phyloP scores from a whole-genome alignment of 2,329 filamentous ascomycete genomes.

The Sclerotinia borealis region DNA sequence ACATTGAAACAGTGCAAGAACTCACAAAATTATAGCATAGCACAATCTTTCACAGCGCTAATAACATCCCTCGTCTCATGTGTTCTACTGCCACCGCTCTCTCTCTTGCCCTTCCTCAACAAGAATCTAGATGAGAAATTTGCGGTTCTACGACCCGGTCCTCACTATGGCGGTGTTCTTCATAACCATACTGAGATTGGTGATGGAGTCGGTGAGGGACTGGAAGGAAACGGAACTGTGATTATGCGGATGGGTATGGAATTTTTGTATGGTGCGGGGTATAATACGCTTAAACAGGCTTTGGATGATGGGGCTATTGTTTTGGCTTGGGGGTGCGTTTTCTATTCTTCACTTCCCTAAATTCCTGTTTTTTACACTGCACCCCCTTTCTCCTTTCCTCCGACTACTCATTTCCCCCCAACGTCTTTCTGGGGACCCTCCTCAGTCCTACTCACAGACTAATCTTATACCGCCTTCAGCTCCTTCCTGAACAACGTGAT shows the following conservation, averaged over 20 bases:
- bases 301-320: slow-evolving; percentile 66
- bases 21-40: slow-evolving; percentile 44
- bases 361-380: neutral
- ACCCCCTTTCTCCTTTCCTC: neutral
- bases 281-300: slow-evolving; percentile 65
- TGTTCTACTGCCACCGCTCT: slow-evolving; percentile 63
- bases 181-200: slow-evolving; percentile 2
- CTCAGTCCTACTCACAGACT: accelerated
- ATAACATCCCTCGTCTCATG: slow-evolving; percentile 68
- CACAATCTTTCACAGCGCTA: slow-evolving; percentile 63
- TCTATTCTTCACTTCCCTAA: neutral
- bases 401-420: neutral
- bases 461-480: slow-evolving; percentile 32
- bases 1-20: neutral
- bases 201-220: neutral
- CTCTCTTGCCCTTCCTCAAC: slow-evolving; percentile 61
- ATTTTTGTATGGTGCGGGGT: slow-evolving; percentile 37
- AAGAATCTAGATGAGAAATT: slow-evolving; percentile 72
- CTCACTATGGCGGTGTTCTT: slow-evolving; percentile 37
- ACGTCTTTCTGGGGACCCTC: too few species aligned
- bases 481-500: slow-evolving; percentile 58
- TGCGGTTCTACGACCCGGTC: slow-evolving; percentile 54
- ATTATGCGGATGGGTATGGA: neutral
- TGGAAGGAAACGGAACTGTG: neutral
- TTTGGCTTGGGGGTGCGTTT: slow-evolving; percentile 59